phyloP scores from a whole-genome alignment of 2,329 filamentous ascomycete genomes.

The Phialophora tarda region DNA sequence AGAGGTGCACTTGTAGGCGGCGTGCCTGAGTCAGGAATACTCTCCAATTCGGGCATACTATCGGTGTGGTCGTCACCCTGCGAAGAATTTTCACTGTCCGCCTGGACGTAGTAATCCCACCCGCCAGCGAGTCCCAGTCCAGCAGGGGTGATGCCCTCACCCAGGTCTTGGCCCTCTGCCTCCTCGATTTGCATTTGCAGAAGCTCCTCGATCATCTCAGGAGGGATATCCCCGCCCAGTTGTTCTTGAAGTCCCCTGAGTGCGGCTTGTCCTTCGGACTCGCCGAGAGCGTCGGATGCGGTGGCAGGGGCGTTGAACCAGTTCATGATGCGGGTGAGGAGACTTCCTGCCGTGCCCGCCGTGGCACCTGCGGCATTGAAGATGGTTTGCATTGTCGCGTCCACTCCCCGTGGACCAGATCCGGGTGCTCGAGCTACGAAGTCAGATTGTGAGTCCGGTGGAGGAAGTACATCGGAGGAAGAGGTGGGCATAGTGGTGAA shows the following conservation, averaged over 20 bases:
- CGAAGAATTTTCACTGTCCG: conserved; percentile 22
- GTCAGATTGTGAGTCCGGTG: conserved; percentile 48
- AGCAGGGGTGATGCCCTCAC: conserved; percentile 28
- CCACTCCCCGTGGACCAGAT: conserved; percentile 6
- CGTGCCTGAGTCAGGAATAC: conserved; percentile 21
- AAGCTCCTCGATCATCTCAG: conserved; percentile 34
- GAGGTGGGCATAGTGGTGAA: conserved; percentile 71
- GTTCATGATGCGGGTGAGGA: conserved; percentile 35
- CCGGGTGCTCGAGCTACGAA: conserved; percentile 37
- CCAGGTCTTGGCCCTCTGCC: conserved; percentile 18
- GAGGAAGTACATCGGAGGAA: conserved; percentile 82
- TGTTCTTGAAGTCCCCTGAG: conserved; percentile 32
- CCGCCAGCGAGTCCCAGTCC: conserved; percentile 35
- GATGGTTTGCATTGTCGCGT: conserved; percentile 32
- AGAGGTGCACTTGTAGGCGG: neutral
- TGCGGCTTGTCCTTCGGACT: conserved; percentile 36
- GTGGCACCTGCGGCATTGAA: conserved; percentile 33
- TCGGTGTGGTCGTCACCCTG: conserved; percentile 26
- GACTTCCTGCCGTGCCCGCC: conserved; percentile 26
- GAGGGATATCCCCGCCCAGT: conserved; percentile 35
- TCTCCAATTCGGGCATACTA: conserved; percentile 37
- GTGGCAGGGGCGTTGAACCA: conserved; percentile 36
- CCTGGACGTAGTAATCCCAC: conserved; percentile 38
- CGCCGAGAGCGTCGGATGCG: conserved; percentile 19
- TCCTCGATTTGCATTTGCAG: conserved; percentile 35